Evolutionary conservation across 2,329 filamentous ascomycete genomes (phyloP).

Genomic region (Arachnomyces sp.): DNA sequence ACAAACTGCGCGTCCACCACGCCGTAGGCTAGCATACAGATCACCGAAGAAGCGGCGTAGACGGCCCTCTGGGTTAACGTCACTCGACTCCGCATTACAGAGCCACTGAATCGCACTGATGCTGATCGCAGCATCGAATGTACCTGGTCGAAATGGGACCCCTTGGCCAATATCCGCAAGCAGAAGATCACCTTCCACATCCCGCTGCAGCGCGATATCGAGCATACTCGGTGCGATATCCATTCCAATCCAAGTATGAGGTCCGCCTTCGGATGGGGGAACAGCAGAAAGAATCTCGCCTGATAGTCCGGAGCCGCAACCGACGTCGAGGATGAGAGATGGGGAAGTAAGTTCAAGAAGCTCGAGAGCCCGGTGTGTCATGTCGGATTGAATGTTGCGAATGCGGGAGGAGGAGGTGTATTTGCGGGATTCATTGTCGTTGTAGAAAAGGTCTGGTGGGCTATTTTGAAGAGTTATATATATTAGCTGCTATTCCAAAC

Average conservation of each 20-base stretch:
- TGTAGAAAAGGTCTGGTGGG: conserved; percentile 94
- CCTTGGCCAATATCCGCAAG: conserved; percentile 94
- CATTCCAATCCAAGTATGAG: conserved; percentile 96
- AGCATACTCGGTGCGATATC: conserved; percentile 94
- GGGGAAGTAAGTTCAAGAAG: conserved; percentile 74
- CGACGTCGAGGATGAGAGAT: conserved; percentile 90
- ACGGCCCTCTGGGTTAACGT: conserved; percentile 71
- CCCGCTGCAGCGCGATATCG: conserved; percentile 83
- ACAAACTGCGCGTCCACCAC: conserved; percentile 84
- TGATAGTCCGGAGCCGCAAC: conserved; percentile 88
- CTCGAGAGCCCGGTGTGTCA: conserved; percentile 89
- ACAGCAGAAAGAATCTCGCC: conserved; percentile 85
- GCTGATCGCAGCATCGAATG: conserved; percentile 89
- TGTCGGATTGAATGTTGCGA: conserved; percentile 85
- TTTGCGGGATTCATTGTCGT: conserved; percentile 90
- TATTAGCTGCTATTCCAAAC: conserved; percentile 14
- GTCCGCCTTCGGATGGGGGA: conserved; percentile 63
- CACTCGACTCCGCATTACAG: conserved; percentile 86
- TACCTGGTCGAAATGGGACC: conserved; percentile 82
- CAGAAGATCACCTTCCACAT: conserved; percentile 88
- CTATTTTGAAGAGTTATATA: conserved; percentile 40
- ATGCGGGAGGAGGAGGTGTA: conserved; percentile 96
- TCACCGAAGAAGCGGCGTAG: conserved; percentile 86
- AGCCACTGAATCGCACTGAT: conserved; percentile 98
- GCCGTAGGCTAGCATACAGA: conserved; percentile 72